A percentile compares a stretch with the other conserved stretches of the same genome.
phyloP scores from a whole-genome alignment of 208 protist genomes.

The Endotrypanum monterogeii region DNA sequence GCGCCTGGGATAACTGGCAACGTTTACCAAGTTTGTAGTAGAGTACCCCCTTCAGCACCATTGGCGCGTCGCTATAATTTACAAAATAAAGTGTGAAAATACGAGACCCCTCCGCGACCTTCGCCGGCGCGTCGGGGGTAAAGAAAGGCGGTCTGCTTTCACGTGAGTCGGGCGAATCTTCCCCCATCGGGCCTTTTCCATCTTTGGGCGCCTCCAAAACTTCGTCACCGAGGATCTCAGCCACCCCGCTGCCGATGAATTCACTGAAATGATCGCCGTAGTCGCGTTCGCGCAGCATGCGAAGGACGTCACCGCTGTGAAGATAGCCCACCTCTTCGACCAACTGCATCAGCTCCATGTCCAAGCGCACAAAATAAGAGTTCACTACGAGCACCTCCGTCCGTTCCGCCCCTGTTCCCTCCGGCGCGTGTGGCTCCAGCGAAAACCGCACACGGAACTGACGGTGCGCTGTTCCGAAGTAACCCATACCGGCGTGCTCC shows the following conservation, averaged over 20 bases:
- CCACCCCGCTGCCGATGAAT: slow-evolving; percentile 13
- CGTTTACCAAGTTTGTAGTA: slow-evolving; percentile 66
- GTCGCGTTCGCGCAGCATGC: slow-evolving; percentile 48
- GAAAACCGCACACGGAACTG: slow-evolving; percentile 55
- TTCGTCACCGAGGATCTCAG: slow-evolving; percentile 13
- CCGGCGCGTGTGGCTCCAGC: slow-evolving; percentile 18
- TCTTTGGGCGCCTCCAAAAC: neutral
- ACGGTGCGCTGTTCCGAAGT: slow-evolving; percentile 62
- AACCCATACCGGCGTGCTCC: slow-evolving; percentile 33
- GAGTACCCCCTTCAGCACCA: slow-evolving; percentile 77
- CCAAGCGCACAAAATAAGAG: slow-evolving; percentile 67
- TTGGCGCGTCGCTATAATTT: slow-evolving; percentile 50
- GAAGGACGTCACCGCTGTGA: slow-evolving; percentile 52
- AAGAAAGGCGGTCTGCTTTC: neutral
- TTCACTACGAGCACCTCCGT: slow-evolving; percentile 55
- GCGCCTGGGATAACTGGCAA: slow-evolving; percentile 25
- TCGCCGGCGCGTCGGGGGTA: neutral
- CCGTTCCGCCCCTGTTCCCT: slow-evolving; percentile 13
- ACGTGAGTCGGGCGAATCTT: neutral
- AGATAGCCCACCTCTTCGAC: slow-evolving; percentile 72
- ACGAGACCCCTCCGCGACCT: slow-evolving; percentile 4
- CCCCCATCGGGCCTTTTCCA: neutral
- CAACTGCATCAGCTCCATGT: slow-evolving; percentile 53
- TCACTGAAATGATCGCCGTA: slow-evolving; percentile 27
- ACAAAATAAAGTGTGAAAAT: slow-evolving; percentile 70